Conservation (phyloP, 495 filamentous ascomycete species). For the Xylaria curta region DNA sequence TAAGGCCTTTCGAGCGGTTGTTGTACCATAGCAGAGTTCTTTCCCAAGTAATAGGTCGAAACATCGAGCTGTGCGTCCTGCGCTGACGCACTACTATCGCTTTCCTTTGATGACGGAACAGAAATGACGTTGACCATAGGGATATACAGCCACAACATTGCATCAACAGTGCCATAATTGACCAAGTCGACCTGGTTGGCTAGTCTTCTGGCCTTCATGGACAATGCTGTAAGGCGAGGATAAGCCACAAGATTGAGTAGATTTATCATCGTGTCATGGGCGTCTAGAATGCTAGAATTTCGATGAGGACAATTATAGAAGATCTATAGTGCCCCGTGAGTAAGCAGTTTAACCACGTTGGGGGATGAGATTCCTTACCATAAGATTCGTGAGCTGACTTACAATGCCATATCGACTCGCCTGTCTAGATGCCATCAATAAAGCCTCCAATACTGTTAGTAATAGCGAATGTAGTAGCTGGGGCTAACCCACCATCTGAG, state of each 20-base stretch:
- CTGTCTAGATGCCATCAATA: background rate
- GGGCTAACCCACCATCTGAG: background rate
- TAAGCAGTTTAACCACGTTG: background rate
- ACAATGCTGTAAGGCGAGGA: background rate
- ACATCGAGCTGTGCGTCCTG: background rate
- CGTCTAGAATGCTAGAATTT: background rate
- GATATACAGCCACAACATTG: background rate
- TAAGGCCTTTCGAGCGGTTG: background rate
- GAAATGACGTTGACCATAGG: background rate
- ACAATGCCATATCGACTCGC: background rate
- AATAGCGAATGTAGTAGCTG: background rate
- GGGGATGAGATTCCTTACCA: background rate
- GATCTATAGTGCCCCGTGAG: background rate
- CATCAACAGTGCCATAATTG: background rate
- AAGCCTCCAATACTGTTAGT: background rate
- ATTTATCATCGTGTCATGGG: background rate
- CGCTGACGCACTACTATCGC: background rate
- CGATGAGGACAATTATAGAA: background rate
- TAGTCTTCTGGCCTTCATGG: background rate
- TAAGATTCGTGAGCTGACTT: background rate
- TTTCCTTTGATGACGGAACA: background rate
- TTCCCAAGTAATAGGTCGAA: background rate
- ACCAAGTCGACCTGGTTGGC: background rate
- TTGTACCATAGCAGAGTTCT: background rate
- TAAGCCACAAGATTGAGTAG: background rate